phyloP scores from a whole-genome alignment of 108 stramenopile genomes.

The Skeletonema marinoi region DNA sequence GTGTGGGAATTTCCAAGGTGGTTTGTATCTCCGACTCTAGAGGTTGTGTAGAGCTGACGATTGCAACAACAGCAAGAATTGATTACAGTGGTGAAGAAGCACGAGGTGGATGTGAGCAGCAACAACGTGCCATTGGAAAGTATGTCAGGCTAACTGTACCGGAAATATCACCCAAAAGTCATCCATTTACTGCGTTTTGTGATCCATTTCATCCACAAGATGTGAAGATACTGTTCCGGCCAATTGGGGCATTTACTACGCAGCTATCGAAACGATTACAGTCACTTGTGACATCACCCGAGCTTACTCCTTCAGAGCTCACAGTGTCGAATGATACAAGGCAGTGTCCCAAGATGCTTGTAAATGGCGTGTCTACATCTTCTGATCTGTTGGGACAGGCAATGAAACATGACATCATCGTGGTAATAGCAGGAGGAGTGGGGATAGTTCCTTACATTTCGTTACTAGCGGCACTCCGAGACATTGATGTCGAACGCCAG shows the following conservation, averaged over 20 bases:
- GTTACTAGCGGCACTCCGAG: constrained; percentile 1
- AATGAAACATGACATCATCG: constrained; percentile 20
- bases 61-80: not conserved
- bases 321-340: not conserved
- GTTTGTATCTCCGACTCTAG: constrained; percentile 41
- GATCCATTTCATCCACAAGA: not conserved
- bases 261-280: constrained; percentile 11
- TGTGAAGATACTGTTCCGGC: constrained; percentile 24
- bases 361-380: constrained; percentile 20
- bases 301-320: constrained; percentile 3
- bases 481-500: not conserved
- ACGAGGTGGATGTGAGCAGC: not conserved
- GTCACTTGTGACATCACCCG: not conserved
- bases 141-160: constrained; percentile 22
- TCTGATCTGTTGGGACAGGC: constrained; percentile 8
- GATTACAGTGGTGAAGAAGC: no score
- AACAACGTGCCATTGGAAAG: constrained; percentile 13
- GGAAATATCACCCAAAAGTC: constrained; percentile 21
- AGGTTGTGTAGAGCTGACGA: constrained; percentile 45
- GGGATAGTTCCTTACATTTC: constrained; percentile 37
- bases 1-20: constrained; percentile 34
- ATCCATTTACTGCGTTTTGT: constrained; percentile 24
- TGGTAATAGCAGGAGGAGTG: constrained; percentile 40
- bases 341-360: constrained; percentile 7
- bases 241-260: constrained; percentile 20